A percentile compares a stretch with the other conserved stretches of the same genome.
Evolutionary conservation across 495 filamentous ascomycete species (phyloP).

Genomic region (Aspergillus bertholletiae): DNA sequence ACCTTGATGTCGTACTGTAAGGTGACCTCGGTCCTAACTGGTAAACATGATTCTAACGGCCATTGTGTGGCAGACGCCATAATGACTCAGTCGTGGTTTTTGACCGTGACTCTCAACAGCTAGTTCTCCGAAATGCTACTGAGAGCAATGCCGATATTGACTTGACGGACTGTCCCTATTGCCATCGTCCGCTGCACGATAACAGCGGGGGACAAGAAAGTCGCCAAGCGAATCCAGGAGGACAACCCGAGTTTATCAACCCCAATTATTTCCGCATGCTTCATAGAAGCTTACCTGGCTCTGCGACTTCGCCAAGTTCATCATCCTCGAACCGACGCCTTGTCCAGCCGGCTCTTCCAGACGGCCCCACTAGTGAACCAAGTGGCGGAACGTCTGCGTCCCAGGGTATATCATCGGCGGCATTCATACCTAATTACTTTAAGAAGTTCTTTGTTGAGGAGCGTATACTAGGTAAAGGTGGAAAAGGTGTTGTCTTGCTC

Average conservation of each 20-base stretch:
- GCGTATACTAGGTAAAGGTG: slow-evolving; percentile 78
- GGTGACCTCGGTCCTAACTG: slow-evolving; percentile 6
- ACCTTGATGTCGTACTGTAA: slow-evolving; percentile 51
- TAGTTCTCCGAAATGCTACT: slow-evolving; percentile 69
- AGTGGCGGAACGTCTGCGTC: slow-evolving; percentile 48
- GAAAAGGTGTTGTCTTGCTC: slow-evolving; percentile 89
- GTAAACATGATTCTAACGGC: slow-evolving; percentile 4
- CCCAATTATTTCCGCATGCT: slow-evolving; percentile 95
- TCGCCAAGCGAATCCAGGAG: slow-evolving; percentile 26
- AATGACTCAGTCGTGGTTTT: slow-evolving; percentile 88
- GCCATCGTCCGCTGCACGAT: slow-evolving; percentile 72
- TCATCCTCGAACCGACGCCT: slow-evolving; percentile 52
- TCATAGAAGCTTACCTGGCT: slow-evolving; percentile 54
- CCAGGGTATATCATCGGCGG: slow-evolving; percentile 73
- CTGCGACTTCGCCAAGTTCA: slow-evolving; percentile 43
- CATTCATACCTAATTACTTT: slow-evolving; percentile 91
- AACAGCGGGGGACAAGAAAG: slow-evolving; percentile 34
- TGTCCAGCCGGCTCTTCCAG: slow-evolving; percentile 42
- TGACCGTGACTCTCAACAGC: slow-evolving; percentile 77
- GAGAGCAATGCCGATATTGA: slow-evolving; percentile 37
- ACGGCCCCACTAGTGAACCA: slow-evolving; percentile 28
- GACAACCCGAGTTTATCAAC: slow-evolving; percentile 69
- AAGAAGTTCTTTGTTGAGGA: slow-evolving; percentile 88
- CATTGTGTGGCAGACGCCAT: slow-evolving; percentile 62
- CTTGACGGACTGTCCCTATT: slow-evolving; percentile 77